A percentile compares a stretch with the other conserved stretches of the same genome.
phyloP scores from a whole-genome alignment of 176 grass and related monocot genomes.

The Metroxylon sagu region DNA sequence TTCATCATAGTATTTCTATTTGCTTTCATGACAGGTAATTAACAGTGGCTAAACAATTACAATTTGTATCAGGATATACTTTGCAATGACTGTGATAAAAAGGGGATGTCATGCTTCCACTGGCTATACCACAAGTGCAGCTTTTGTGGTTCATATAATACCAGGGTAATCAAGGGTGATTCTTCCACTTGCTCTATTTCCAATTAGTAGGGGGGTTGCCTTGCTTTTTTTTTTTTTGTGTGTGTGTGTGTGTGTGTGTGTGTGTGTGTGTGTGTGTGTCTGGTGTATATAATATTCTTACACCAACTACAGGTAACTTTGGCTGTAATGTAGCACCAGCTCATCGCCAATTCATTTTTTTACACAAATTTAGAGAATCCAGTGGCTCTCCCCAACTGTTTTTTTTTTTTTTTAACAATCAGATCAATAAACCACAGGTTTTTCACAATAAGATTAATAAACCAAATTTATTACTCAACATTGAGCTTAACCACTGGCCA shows the following conservation, averaged over 20 bases:
- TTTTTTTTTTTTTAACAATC: too few relatives aligned
- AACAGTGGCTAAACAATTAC: too few relatives aligned
- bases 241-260: too few relatives aligned
- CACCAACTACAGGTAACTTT: neutral
- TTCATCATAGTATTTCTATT: neutral
- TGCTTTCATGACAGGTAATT: neutral
- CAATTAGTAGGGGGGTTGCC: slow-evolving; percentile 28
- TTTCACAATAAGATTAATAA: too few relatives aligned
- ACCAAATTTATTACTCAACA: too few relatives aligned
- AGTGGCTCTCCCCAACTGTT: too few relatives aligned
- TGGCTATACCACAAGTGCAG: slow-evolving; percentile 85
- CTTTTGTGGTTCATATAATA: slow-evolving; percentile 74
- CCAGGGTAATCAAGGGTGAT: slow-evolving; percentile 74
- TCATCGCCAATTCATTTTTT: too few relatives aligned
- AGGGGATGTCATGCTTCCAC: slow-evolving; percentile 61
- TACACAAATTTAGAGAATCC: too few relatives aligned
- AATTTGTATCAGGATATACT: slow-evolving; percentile 51
- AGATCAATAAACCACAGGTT: too few relatives aligned
- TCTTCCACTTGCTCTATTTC: slow-evolving; percentile 33
- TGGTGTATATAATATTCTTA: neutral
- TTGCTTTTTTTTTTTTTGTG: slow-evolving; percentile 10
- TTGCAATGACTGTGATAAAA: slow-evolving; percentile 77
- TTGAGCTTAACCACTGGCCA: too few relatives aligned
- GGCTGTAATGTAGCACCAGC: too few relatives aligned
- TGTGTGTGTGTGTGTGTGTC: too few relatives aligned